Evolutionary conservation across 1,284 basidiomycete species (phyloP), one percentile per base, ranked within the genome.

Genomic region (Mrakiaceae sp.): DNA sequence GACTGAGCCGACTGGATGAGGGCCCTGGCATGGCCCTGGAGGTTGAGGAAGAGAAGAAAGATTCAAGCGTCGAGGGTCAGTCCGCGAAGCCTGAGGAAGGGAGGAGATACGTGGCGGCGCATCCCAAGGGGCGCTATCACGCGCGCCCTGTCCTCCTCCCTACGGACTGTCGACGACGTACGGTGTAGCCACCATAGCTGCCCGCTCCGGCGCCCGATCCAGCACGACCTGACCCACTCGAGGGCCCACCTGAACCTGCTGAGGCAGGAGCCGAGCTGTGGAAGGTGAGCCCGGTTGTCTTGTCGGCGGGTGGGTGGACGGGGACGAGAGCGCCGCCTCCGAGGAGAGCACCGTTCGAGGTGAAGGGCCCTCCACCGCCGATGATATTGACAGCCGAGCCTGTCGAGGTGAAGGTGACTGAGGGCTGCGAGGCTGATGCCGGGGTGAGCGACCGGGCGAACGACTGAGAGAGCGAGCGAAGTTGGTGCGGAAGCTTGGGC

Each of bases 291-390:
- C 55, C n/a, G 55, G 43, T 5, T 43, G 44, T 11, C 39, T 43
- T 16, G 55, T 70, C 70, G 27, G 27, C 27, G 27, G 27, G 27
- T 27, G 27, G 27, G 27, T 27, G 27, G 27, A 27, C 27, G 27
- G 27, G 27, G 27, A 27, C 72, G 60, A 76, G 72, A 60, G 75
- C 74, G 67, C 76, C 75, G 54, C 64, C 64, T 14, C 64, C 64
- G n/a, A 74, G 70, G 52, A 77, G 69, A 49, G 71, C 73, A 57
- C 75, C 73, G 69, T 78, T 78, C 40, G 74, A 71, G 51, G 76
- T 74, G 70, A 78, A 78, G 54, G 74, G 64, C 9, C 64, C 64
- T n/a, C 64, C 64, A 11, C 64, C 64, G 39, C 64, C 64, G 51
- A 66, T 66, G 60, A 66, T 54, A n/a, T 58, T 60, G 14, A 56